Base-by-base conservation (phyloP, 2,329 filamentous ascomycete genomes). In the Incumbomyces lentus region DNA sequence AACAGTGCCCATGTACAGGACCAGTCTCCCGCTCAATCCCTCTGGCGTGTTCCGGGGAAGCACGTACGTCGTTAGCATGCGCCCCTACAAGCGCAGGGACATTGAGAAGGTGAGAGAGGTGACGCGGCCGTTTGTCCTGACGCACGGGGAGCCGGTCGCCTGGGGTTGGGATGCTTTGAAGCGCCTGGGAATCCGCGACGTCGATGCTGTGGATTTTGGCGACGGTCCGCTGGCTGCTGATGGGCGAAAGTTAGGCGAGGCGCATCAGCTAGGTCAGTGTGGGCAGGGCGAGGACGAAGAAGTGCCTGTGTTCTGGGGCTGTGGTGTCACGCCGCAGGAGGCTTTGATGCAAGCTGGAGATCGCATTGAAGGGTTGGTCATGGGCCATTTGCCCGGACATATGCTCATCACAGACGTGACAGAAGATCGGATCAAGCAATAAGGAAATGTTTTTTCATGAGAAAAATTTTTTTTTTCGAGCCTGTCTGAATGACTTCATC, bases 271-370 rank as follows among this genome's bases (percentile, higher is more conserved):
- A 60, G 18, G 17, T 26, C 11, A n/a, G 38, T n/a, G 19, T n/a
- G 19, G 18, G 8, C 18, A 29, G 1, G 53, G 59, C 12, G 61
- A 62, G 16, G 63, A 68, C 12, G 65, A 70, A 2, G 64, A 71
- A 19, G 65, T 79, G 26, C 75, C 75, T 0, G 70, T 78, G 3
- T 79, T 79, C 52, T 76, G 79, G 77, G 79, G 76, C 0, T 83
- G 79, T 56, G 79, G 79, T 30, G 78, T 82, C 10, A 82, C 79
- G 32, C 78, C 80, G 1, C 79, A 82, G 57, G 73, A 80, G 56
- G 78, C 77, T 12, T 75, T 82, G 1, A 73, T 79, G 68, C 67
- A 65, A 47, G 75, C 76, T 4, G 63, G 59, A 6, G 38, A 40
- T 6, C 22, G 22, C 6, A 55, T 80, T 38, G 56, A 73, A 39